Base-by-base conservation (phyloP, 1,284 basidiomycete species). In the Blastosporella zonata region DNA sequence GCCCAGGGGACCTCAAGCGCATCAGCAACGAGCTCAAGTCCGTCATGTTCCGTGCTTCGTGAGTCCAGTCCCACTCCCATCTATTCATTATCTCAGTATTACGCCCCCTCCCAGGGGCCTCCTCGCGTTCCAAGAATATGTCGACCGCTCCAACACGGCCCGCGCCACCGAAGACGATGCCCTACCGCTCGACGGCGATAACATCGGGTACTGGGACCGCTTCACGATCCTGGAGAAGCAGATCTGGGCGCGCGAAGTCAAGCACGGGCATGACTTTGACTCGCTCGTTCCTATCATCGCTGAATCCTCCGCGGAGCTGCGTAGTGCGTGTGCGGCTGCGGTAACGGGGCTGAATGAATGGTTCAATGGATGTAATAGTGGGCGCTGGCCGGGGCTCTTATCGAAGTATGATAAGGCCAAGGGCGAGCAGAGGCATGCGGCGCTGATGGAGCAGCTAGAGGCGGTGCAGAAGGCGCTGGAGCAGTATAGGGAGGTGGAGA, bases 1-100 rank as follows among this genome's bases (percentile, higher is more conserved):
- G 77, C 36, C 77, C 78, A 2, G 66, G 68, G 6, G 81, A 84
- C 50, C 62, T 81, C 23, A 73, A 70, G 55, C 67, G 61, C 21
- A 62, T 81, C 37, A 69, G 71, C 31, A 64, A 62, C 23, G 75
- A 78, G 27, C 58, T 81, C 27, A 66, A 67, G 36, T 62, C 61
- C 1, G 53, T 77, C 20, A 68, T 72, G 41, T 67, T 72, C 36
- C 67, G 75, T 12, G 61, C 73, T 13, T 63, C 60, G 77, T 78
- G 47, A 22, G 74, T 60, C 7, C n/a, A 7, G 46, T 21, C 20
- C 3, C 9, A n/a, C 15, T 34, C 33, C 33, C 13, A 34, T 3
- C 5, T 17, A 34, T 17, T 6, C 9, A 34, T 9, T 17, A 15
- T 15, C 9, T 5, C 4, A 15, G 5, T 15, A 34, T 34, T 17